Evolutionary conservation across 805 yeast genomes (phyloP).

Genomic region (Candida coleopterorum): DNA sequence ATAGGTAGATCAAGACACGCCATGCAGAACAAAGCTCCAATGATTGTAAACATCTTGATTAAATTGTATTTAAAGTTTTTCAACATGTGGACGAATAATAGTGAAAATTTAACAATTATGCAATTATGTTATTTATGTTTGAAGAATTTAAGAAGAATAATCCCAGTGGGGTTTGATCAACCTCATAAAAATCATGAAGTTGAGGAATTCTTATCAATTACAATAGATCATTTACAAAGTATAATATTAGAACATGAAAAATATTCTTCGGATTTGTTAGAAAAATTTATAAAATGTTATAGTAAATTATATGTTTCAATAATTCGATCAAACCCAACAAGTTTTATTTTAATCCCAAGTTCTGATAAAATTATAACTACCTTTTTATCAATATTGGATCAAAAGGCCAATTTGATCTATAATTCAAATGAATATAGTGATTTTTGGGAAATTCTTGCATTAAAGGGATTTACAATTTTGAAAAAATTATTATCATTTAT

Average conservation of each 20-base stretch:
- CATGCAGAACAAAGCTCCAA: slow-evolving; percentile 66
- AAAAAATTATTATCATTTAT: slow-evolving; percentile 60
- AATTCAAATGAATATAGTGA: slow-evolving; percentile 51
- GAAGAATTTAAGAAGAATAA: slow-evolving; percentile 67
- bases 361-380: slow-evolving; percentile 58
- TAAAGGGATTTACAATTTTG: slow-evolving; percentile 60
- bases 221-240: slow-evolving; percentile 56
- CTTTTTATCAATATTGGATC: slow-evolving; percentile 55
- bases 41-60: slow-evolving; percentile 55
- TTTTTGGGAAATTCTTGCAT: slow-evolving; percentile 72
- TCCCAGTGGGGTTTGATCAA: slow-evolving; percentile 71
- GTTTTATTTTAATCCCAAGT: slow-evolving; percentile 64
- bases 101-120: slow-evolving; percentile 51
- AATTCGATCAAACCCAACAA: slow-evolving; percentile 57
- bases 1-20: slow-evolving; percentile 81
- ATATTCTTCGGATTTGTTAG: slow-evolving; percentile 46
- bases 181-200: slow-evolving; percentile 59
- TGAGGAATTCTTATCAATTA: slow-evolving; percentile 52
- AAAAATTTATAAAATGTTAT: slow-evolving; percentile 67
- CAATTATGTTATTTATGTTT: slow-evolving; percentile 75
- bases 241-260: slow-evolving; percentile 52
- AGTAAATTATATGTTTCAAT: slow-evolving; percentile 68
- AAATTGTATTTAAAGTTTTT: slow-evolving; percentile 57
- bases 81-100: slow-evolving; percentile 54
- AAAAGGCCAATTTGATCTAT: slow-evolving; percentile 63